Percentiles rank a stretch among this genome's conserved stretches.
phyloP scores from a whole-genome alignment of 305 asterid species.

The Solanum aculeatissimum region DNA sequence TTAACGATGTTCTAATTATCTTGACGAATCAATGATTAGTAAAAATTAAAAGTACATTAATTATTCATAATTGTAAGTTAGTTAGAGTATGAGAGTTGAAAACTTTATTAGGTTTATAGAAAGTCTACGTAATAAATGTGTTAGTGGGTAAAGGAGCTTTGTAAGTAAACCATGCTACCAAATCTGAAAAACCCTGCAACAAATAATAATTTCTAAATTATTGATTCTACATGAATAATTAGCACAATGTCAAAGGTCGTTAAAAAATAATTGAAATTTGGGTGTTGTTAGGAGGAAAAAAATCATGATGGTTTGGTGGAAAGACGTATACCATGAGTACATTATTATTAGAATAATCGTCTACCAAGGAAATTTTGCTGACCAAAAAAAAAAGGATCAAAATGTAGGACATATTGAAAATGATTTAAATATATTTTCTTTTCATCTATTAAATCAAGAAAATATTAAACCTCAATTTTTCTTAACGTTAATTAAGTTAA shows the following conservation, averaged over 20 bases:
- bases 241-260: constrained; percentile 29
- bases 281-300: constrained; percentile 1
- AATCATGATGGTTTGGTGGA: constrained; percentile 21
- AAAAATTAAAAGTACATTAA: not conserved
- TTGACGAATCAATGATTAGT: not conserved
- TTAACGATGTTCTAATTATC: not conserved
- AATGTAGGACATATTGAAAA: no score
- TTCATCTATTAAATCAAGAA: no score
- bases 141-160: not conserved
- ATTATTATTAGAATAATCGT: not conserved
- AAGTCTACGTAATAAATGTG: constrained; percentile 1
- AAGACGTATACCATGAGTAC: not conserved
- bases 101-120: constrained; percentile 4
- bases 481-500: no score
- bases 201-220: not conserved
- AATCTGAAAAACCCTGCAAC: not conserved
- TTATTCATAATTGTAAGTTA: not conserved
- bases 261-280: constrained; percentile 14
- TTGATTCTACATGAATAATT: not conserved
- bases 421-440: no score
- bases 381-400: no score
- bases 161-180: constrained; percentile 21
- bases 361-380: not conserved
- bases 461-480: no score
- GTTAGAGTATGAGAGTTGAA: not conserved